Percentiles rank a stretch among this genome's conserved stretches.
These are phyloP conservation scores for Leishmania lainsoni DNA, from an alignment of 208 protist genomes.

Conservation along the genomic window DNA sequence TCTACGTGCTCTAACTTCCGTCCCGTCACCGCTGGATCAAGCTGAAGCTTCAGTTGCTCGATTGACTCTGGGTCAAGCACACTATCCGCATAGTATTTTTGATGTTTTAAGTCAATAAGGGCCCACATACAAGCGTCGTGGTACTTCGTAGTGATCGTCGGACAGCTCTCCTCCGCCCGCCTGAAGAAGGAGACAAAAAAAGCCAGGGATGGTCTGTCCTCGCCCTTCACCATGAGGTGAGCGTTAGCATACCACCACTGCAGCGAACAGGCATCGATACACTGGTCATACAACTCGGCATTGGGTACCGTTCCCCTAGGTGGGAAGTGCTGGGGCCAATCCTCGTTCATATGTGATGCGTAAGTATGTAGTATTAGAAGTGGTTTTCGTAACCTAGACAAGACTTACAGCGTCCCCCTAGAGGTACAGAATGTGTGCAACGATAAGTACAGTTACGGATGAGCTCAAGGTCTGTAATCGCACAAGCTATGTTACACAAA, in stretches of 20 bases:
- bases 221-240: slow-evolving; percentile 29
- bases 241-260: slow-evolving; percentile 72
- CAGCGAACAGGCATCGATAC: slow-evolving; percentile 21
- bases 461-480: background rate
- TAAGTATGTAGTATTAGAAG: background rate
- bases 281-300: slow-evolving; percentile 30
- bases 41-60: slow-evolving; percentile 24
- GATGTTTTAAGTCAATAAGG: slow-evolving; percentile 42
- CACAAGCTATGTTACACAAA: background rate
- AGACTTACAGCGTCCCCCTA: background rate
- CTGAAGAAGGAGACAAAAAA: slow-evolving; percentile 65
- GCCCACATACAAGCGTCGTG: slow-evolving; percentile 59
- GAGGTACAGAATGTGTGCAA: background rate
- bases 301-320: slow-evolving; percentile 19
- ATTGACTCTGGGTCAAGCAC: slow-evolving; percentile 40
- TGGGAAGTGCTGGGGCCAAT: slow-evolving; percentile 26
- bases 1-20: slow-evolving; percentile 21
- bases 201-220: slow-evolving; percentile 30
- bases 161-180: slow-evolving; percentile 32
- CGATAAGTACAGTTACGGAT: background rate
- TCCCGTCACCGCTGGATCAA: slow-evolving; percentile 27
- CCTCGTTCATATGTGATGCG: background rate
- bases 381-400: background rate
- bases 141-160: slow-evolving; percentile 13
- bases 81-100: slow-evolving; percentile 61